Base-by-base conservation (phyloP, 208 protist species). In the Acanthamoeba rhysodes region DNA sequence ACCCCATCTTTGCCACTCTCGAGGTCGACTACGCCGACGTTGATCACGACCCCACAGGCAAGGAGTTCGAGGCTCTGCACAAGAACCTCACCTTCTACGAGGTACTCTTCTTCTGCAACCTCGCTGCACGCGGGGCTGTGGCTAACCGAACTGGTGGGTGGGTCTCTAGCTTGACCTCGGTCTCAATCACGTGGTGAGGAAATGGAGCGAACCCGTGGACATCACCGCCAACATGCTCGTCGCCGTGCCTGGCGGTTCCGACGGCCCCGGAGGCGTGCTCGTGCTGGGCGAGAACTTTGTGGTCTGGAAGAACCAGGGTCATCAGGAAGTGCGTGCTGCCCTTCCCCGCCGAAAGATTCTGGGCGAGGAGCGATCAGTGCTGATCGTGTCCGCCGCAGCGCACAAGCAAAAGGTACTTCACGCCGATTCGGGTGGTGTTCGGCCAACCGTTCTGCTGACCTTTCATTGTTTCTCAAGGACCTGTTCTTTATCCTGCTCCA, bases 101-200 rank as follows among this genome's bases (percentile, higher is more conserved):
- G 87, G 95, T 94, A 57, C 34, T 27, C 10, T 2, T 91, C 62
- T 24, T 91, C 27, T n/a, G 29, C 82, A 7, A 32, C 3, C 8
- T 84, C 10, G 29, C 76, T 57, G 5, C n/a, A 62, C 9, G 55
- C 55, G 55, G 55, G 20, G 22, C 55, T 62, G 27, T 22, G 72
- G n/a, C 16, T 50, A 24, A 18, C 34, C 24, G 12, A 4, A n/a
- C 8, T 10, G 95, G 48, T n/a, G 59, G 32, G 32, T 4, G 41
- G 5, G 27, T 7, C 48, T 29, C 14, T 34, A 99, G 95, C 98
- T 99, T 80, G 99, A 99, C 94, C 96, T 99, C 37, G 99, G 99
- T 68, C 97, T 99, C 20, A 99, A 99, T 93, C 99, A 99, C 96
- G 99, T 99, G 5, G 98, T 99, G 64, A 98, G 99, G 66, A 99